Conservation (phyloP, 306 rosid genomes). For the Pyrus pyrifolia region DNA sequence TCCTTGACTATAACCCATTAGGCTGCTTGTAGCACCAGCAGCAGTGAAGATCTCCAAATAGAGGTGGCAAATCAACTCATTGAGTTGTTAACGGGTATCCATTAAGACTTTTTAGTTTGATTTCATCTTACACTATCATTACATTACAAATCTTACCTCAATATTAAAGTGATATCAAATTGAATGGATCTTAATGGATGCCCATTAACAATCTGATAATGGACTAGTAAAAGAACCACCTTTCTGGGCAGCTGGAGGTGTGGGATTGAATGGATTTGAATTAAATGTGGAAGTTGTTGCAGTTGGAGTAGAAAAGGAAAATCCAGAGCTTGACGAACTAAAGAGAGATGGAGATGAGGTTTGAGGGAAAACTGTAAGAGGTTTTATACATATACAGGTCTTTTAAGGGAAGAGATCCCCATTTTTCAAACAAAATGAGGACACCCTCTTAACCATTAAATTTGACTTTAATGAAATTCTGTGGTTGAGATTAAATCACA, state of each 20-base stretch:
- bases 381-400: no score
- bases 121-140: no score
- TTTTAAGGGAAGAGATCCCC: no score
- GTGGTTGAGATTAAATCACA: no score
- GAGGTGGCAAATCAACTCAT: not conserved
- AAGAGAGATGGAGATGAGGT: constrained; percentile 48
- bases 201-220: not conserved
- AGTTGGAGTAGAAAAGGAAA: constrained; percentile 44
- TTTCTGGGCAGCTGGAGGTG: constrained; percentile 43
- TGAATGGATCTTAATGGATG: no score
- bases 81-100: no score
- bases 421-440: no score
- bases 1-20: constrained; percentile 45
- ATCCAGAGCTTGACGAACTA: constrained; percentile 26
- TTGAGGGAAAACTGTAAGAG: constrained; percentile 27
- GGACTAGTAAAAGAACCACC: not conserved
- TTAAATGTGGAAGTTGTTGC: constrained; percentile 47
- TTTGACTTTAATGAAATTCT: no score
- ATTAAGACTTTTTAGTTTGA: no score
- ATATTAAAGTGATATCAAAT: no score
- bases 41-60: constrained; percentile 42
- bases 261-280: constrained; percentile 43
- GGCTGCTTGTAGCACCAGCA: constrained; percentile 37
- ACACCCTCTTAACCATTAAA: no score
- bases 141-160: no score